Conservation (phyloP, 2,329 filamentous ascomycete genomes). For the Penicillium sp. region DNA sequence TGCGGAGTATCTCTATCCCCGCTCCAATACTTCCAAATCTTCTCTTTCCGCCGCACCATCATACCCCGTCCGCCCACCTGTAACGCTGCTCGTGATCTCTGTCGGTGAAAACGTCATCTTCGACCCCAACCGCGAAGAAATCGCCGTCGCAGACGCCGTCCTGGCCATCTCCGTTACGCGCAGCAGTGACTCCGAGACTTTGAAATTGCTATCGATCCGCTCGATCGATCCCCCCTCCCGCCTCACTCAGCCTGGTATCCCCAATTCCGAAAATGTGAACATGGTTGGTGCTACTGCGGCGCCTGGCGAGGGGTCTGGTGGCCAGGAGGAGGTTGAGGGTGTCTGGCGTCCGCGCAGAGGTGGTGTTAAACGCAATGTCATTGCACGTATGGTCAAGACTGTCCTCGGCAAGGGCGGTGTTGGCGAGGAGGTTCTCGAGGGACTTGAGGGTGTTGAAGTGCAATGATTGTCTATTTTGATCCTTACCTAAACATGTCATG, state of each 20-base stretch:
- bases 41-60: constrained; percentile 16
- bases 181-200: constrained; percentile 36
- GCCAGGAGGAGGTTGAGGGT: constrained; percentile 58
- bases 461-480: not conserved
- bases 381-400: constrained; percentile 72
- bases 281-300: constrained; percentile 43
- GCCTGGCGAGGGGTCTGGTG: constrained; percentile 43
- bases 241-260: constrained; percentile 67
- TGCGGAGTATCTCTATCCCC: constrained; percentile 71
- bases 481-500: not conserved
- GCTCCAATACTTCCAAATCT: constrained; percentile 27
- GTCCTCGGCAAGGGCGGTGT: constrained; percentile 76
- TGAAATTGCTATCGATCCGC: constrained; percentile 66
- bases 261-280: constrained; percentile 61
- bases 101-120: constrained; percentile 89
- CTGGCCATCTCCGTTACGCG: constrained; percentile 75
- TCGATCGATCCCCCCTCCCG: constrained; percentile 73
- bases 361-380: constrained; percentile 70
- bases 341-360: constrained; percentile 86
- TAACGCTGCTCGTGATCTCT: constrained; percentile 86
- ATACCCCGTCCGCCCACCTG: constrained; percentile 62
- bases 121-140: constrained; percentile 85
- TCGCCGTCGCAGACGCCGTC: constrained; percentile 86
- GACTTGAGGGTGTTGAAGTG: constrained; percentile 64
- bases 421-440: constrained; percentile 80